Evolutionary conservation across 2,329 filamentous ascomycete species (phyloP), one percentile per base, ranked within the genome.

Genomic region (Colletotrichum sp.): DNA sequence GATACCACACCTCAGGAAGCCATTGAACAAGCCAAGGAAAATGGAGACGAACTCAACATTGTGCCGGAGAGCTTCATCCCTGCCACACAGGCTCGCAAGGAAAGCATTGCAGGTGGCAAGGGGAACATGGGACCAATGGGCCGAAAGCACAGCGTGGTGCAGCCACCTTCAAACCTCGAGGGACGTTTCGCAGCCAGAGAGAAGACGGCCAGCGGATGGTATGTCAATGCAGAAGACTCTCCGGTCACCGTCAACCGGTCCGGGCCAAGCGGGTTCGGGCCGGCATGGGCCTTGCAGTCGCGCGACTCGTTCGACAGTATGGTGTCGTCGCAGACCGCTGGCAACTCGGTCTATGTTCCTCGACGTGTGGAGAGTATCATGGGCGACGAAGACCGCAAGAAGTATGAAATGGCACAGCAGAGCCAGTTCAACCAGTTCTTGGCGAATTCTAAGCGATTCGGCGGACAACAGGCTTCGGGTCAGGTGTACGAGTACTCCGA

Each of bases 41-140:
- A 90, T 13, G 96, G 96, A 1, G 96, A 99, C 81, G 96, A 98
- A 78, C 90, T 98, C 72, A 98, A 98, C 79, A 91, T 98, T 66
- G 92, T 98, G 12, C 94, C 96, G 0, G 95, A 98, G 82, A 96
- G 95, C 0, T 98, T 98, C 86, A 91, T 90, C 72, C 89, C 88
- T 0, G 90, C 91, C 5, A 84, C 88, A 7, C 88, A 92, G 67
- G 91, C 90, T 10, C 84, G 83, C 36, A 87, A 69, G 84, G 82
- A 80, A 78, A 82, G 77, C 81, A 83, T 79, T 76, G 71, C 75
- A 81, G 55, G 83, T 83, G 71, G 78, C 79, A 69, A 67, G 77
- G 68, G 78, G 77, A 21, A 43, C n/a, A 59, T 75, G 60, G 82
- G 85, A 34, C 84, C 83, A 1, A 81, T 91, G 77, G 86, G 81